These are phyloP conservation scores for Erodium texanum DNA, from an alignment of 441 rosid genomes.

Conservation along the genomic window DNA sequence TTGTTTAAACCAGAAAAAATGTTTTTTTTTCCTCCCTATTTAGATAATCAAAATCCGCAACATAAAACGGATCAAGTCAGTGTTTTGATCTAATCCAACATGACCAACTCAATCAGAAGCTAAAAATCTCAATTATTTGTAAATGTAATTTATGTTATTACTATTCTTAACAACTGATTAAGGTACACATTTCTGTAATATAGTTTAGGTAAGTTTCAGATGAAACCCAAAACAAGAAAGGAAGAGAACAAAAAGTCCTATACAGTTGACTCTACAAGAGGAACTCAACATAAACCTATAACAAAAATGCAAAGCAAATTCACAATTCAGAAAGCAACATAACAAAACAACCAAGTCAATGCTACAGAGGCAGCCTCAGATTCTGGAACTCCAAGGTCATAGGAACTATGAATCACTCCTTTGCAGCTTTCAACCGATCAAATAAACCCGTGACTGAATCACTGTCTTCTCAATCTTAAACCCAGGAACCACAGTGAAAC, in stretches of 20 bases:
- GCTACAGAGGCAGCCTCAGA: too few relatives aligned
- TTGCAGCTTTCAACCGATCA: constrained; percentile 37
- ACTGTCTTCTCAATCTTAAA: constrained; percentile 48
- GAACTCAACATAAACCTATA: constrained; percentile 9
- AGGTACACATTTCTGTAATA: constrained; percentile 18
- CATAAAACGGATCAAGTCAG: too few relatives aligned
- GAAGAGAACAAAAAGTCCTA: constrained; percentile 21
- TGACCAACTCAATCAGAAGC: too few relatives aligned
- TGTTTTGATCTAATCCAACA: too few relatives aligned
- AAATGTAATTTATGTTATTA: constrained; percentile 1
- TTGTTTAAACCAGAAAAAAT: too few relatives aligned
- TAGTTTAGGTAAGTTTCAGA: constrained; percentile 12
- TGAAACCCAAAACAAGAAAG: constrained; percentile 14
- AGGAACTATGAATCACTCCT: constrained; percentile 19
- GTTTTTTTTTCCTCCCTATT: too few relatives aligned
- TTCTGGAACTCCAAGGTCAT: background rate
- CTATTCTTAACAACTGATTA: constrained; percentile 12
- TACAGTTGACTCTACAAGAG: constrained; percentile 20
- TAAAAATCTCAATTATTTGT: too few relatives aligned
- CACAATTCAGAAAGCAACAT: constrained; percentile 13
- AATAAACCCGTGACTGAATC: constrained; percentile 51
- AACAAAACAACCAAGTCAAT: constrained; percentile 8
- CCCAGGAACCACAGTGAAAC: constrained; percentile 60
- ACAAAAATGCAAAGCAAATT: constrained; percentile 8
- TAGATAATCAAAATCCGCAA: too few relatives aligned